These are phyloP conservation scores for Fusarium succisae DNA, from an alignment of 2,329 filamentous ascomycete genomes.

Conservation along the genomic window DNA sequence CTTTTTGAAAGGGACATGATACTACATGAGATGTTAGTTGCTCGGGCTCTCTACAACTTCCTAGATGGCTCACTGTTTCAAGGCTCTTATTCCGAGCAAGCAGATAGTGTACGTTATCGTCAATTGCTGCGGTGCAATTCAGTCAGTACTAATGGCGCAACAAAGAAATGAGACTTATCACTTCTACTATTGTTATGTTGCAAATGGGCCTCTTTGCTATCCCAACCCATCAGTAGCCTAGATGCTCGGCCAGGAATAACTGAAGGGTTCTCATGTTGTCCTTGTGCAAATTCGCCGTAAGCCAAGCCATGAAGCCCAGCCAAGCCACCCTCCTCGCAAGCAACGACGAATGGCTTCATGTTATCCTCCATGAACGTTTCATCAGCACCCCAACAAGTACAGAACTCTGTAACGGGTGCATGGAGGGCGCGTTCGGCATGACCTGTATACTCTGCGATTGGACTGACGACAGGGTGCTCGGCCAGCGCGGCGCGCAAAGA, in stretches of 20 bases:
- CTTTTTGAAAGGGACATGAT: constrained; percentile 41
- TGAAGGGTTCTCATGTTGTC: constrained; percentile 41
- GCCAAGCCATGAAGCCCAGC: constrained; percentile 47
- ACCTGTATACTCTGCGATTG: constrained; percentile 28
- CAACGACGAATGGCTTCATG: constrained; percentile 43
- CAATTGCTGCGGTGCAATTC: constrained; percentile 43
- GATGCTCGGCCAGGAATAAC: constrained; percentile 45
- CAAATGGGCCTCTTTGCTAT: constrained; percentile 51
- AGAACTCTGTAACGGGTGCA: constrained; percentile 52
- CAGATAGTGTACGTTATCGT: constrained; percentile 48
- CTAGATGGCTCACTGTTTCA: constrained; percentile 44
- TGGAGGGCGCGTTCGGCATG: constrained; percentile 43
- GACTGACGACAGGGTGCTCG: constrained; percentile 38
- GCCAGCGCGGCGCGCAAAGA: constrained; percentile 47
- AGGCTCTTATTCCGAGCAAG: constrained; percentile 43
- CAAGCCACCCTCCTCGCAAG: constrained; percentile 36
- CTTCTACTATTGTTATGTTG: constrained; percentile 46
- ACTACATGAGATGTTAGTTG: constrained; percentile 34
- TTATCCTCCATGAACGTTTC: constrained; percentile 45
- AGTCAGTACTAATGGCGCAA: not conserved
- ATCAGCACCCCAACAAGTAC: constrained; percentile 48
- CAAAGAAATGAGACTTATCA: constrained; percentile 33
- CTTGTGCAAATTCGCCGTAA: constrained; percentile 47
- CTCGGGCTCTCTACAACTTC: not conserved
- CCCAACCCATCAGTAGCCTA: constrained; percentile 52